A percentile compares a stretch with the other conserved stretches of the same genome.
These are phyloP conservation scores for Rhodotorula sphaerocarpa DNA, from an alignment of 768 basidiomycete species.

Conservation along the genomic window DNA sequence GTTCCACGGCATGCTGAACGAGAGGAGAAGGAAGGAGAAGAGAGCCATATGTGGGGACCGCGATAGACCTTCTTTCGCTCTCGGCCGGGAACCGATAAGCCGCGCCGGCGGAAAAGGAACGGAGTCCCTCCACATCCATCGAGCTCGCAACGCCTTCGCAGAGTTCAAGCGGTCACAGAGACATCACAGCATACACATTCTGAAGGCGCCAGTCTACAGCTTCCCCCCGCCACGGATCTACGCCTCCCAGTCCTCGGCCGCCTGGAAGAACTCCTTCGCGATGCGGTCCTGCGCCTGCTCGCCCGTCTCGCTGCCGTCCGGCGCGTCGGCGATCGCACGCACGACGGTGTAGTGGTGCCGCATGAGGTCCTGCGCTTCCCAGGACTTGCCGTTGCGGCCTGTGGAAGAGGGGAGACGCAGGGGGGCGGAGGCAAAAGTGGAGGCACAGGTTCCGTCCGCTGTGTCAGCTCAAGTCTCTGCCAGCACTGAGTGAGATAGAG, in stretches of 20 bases:
- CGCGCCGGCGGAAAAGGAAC: not conserved
- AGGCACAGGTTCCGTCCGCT: too few species aligned
- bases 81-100: not conserved
- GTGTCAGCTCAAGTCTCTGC: too few species aligned
- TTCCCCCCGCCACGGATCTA: not conserved
- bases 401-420: not conserved
- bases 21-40: not conserved
- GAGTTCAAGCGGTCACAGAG: too few species aligned
- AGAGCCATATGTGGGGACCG: not conserved
- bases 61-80: not conserved
- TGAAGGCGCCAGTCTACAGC: not conserved
- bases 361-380: constrained; percentile 41
- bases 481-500: too few species aligned
- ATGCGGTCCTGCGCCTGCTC: constrained; percentile 74
- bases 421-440: not conserved
- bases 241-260: constrained; percentile 58
- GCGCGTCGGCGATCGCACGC: constrained; percentile 56
- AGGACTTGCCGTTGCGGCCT: constrained; percentile 18
- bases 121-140: too few species aligned
- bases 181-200: too few species aligned
- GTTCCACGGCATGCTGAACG: not conserved
- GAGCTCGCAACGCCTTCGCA: too few species aligned
- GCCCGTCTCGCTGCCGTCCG: constrained; percentile 66
- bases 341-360: constrained; percentile 43
- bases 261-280: constrained; percentile 73